phyloP scores from a whole-genome alignment of 23 red algal species.

The Gracilaria caudata region DNA sequence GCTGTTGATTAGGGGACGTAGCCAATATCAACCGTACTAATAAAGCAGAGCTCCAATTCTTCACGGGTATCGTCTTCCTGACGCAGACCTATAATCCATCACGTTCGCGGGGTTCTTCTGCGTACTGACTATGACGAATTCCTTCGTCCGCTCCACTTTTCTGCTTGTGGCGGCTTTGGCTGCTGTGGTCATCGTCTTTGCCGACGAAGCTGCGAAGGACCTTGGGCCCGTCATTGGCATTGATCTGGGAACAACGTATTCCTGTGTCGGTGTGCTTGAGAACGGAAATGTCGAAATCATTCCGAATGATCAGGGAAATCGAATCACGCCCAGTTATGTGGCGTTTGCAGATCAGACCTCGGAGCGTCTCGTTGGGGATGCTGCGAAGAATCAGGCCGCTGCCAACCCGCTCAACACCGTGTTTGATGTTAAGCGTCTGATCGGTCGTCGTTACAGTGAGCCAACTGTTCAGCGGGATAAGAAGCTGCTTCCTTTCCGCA shows the following conservation, averaged over 20 bases:
- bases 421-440: conserved; percentile 97
- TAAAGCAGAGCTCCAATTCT: not conserved
- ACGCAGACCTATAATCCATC: not conserved
- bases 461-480: conserved; percentile 91
- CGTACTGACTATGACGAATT: not conserved
- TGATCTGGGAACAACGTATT: conserved; percentile 97
- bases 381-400: conserved; percentile 98
- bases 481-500: conserved; percentile 90
- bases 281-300: conserved; percentile 96
- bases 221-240: conserved; percentile 94
- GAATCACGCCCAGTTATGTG: conserved; percentile 97
- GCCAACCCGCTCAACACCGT: conserved; percentile 91
- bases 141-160: not conserved
- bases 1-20: too few relatives aligned
- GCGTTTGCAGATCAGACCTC: conserved; percentile 76
- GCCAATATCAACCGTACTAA: too few relatives aligned
- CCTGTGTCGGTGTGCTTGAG: conserved; percentile 94
- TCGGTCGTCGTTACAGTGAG: conserved; percentile 91
- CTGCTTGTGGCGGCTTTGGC: not conserved
- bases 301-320: conserved; percentile 95
- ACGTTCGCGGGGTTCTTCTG: not conserved
- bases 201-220: conserved; percentile 31
- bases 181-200: not conserved
- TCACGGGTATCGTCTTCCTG: too few relatives aligned
- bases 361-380: conserved; percentile 94